These are phyloP conservation scores for Clavispora asparagi DNA, from an alignment of 805 yeast genomes.

Conservation along the genomic window DNA sequence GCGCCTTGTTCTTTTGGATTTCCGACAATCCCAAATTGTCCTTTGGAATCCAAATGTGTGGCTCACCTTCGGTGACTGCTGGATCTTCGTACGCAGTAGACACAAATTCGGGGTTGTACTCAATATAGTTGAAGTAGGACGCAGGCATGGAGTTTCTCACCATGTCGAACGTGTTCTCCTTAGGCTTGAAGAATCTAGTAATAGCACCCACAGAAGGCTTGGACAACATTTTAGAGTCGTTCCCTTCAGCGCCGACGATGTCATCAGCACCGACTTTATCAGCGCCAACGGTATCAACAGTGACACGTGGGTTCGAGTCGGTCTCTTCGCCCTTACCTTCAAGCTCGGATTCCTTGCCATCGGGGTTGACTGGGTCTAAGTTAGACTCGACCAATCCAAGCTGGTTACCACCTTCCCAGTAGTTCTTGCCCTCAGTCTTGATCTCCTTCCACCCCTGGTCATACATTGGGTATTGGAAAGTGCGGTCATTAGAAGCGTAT, in stretches of 20 bases:
- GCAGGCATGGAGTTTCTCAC: conserved; percentile 43
- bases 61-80: conserved; percentile 49
- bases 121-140: conserved; percentile 34
- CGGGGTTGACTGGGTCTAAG: conserved; percentile 11
- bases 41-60: conserved; percentile 65
- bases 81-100: conserved; percentile 51
- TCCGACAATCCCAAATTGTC: conserved; percentile 66
- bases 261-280: neutral
- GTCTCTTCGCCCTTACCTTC: conserved; percentile 7
- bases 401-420: conserved; percentile 42
- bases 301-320: conserved; percentile 7
- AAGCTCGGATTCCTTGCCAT: conserved; percentile 5
- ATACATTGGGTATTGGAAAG: conserved; percentile 49
- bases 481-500: conserved; percentile 40
- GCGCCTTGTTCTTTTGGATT: conserved; percentile 51
- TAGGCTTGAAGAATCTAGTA: conserved; percentile 39
- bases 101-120: conserved; percentile 36
- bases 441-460: conserved; percentile 66
- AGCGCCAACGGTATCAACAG: neutral
- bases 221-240: neutral
- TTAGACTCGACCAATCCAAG: conserved; percentile 24
- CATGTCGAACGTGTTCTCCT: conserved; percentile 40
- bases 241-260: neutral
- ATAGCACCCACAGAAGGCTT: conserved; percentile 5
- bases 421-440: conserved; percentile 44